Base-by-base conservation (phyloP, 306 rosid genomes). In the Geum urbanum region DNA sequence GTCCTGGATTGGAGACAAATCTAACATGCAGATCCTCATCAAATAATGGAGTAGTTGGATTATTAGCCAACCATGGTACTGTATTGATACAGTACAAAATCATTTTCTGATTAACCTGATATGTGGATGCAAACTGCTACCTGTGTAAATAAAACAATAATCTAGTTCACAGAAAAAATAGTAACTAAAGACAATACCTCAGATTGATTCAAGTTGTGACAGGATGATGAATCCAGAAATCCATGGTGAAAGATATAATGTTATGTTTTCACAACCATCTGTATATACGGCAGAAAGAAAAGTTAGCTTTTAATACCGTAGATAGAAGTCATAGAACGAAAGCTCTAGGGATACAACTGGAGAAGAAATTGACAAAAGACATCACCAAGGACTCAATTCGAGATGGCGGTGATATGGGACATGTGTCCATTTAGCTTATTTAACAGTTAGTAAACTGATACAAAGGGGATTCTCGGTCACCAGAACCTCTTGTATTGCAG, bases 1-100 rank as follows among this genome's bases (percentile, higher is more conserved):
- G 20, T 20, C 59, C 71, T 49, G 6, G 12, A 45, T 41, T 76
- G 67, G 46, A 71, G 81, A 64, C 71, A 70, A 55, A 56, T 57
- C 35, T 39, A 27, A 51, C 37, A 32, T 15, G 14, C n/a, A 61
- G 11, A 51, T 9, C 24, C 27, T 70, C 52, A 65, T 58, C 66
- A 70, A 73, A 74, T 56, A 70, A 71, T 59, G 44, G 19, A 37
- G 15, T 10, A 13, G 27, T 57, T 56, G 52, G 56, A 48, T 49
- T 59, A 59, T 39, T 45, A 37, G 45, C 18, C 18, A 16, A 22
- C 55, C 22, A 57, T 1, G 35, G 24, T 48, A 10, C 27, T 43
- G 24, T 32, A 18, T 27, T 35, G 9, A 0, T 57, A 57, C 40
- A 48, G 46, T n/a, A 5, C 14, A 50, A 4, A 19, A 4, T 41